A percentile compares a stretch with the other conserved stretches of the same genome.
Evolutionary conservation across 2,329 filamentous ascomycete species (phyloP).

Genomic region (Calcarisporium arbuscula): DNA sequence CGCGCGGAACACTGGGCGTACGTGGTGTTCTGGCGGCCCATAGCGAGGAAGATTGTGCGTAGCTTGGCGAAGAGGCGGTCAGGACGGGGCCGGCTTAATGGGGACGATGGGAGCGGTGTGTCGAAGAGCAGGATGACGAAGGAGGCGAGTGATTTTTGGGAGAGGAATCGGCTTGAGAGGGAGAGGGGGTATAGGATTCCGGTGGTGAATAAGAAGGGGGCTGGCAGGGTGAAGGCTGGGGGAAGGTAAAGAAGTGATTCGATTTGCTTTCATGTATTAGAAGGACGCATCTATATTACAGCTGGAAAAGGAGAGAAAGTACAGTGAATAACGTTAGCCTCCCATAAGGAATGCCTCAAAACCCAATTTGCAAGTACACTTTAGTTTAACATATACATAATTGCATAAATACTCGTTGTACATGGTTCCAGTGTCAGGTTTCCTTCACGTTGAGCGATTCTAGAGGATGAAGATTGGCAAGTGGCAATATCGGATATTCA

Average conservation of each 20-base stretch:
- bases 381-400: no score
- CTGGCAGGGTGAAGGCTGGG: not conserved
- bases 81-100: conserved; percentile 7
- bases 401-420: no score
- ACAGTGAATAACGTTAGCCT: no score
- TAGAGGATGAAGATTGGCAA: no score
- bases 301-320: no score
- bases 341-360: no score
- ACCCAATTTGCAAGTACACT: no score
- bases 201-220: conserved; percentile 26
- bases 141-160: conserved; percentile 36
- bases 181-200: conserved; percentile 33
- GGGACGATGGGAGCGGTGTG: conserved; percentile 10
- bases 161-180: conserved; percentile 30
- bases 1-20: conserved; percentile 15
- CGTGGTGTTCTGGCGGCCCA: conserved; percentile 15
- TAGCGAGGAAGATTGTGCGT: conserved; percentile 7
- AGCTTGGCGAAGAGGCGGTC: conserved; percentile 11
- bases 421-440: no score
- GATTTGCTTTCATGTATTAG: no score
- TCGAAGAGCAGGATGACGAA: conserved; percentile 14
- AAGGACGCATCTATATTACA: no score
- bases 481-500: no score
- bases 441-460: no score
- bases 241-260: conserved; percentile 4